A percentile compares a stretch with the other conserved stretches of the same genome.
Conservation (phyloP, 352 stramenopile genomes). For the Pythium apleroticum region DNA sequence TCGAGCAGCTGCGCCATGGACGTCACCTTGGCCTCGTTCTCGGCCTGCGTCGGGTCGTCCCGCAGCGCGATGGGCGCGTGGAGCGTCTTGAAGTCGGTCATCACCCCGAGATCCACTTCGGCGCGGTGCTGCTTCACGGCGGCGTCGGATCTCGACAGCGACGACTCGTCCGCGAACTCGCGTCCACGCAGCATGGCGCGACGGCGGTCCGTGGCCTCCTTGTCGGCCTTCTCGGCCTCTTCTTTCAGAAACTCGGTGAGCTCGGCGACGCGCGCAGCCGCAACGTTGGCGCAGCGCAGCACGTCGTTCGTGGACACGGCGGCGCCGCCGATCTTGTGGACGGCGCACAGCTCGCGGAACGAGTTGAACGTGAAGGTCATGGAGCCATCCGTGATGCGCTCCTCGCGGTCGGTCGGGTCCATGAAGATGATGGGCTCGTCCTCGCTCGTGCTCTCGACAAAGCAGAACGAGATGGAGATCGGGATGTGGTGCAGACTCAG, state of each 20-base stretch:
- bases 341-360: slow-evolving; percentile 88
- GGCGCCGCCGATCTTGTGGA: slow-evolving; percentile 89
- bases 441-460: slow-evolving; percentile 43
- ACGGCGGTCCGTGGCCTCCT: slow-evolving; percentile 56
- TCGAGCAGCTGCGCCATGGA: slow-evolving; percentile 75
- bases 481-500: slow-evolving; percentile 95
- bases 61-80: slow-evolving; percentile 76
- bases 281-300: slow-evolving; percentile 74
- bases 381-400: slow-evolving; percentile 84
- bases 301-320: slow-evolving; percentile 65
- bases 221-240: slow-evolving; percentile 74
- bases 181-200: slow-evolving; percentile 70
- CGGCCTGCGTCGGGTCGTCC: slow-evolving; percentile 53
- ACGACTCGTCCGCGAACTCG: slow-evolving; percentile 69
- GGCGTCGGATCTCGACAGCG: slow-evolving; percentile 26
- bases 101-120: slow-evolving; percentile 71
- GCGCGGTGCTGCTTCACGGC: slow-evolving; percentile 33
- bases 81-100: slow-evolving; percentile 80
- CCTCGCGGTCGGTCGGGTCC: slow-evolving; percentile 89
- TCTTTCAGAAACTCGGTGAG: slow-evolving; percentile 78
- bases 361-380: slow-evolving; percentile 92
- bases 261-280: slow-evolving; percentile 72
- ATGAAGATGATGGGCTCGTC: slow-evolving; percentile 73
- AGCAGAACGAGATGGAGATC: slow-evolving; percentile 94
- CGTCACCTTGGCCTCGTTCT: slow-evolving; percentile 52